phyloP scores from a whole-genome alignment of 805 yeast genomes.

The Candida tibetensis region DNA sequence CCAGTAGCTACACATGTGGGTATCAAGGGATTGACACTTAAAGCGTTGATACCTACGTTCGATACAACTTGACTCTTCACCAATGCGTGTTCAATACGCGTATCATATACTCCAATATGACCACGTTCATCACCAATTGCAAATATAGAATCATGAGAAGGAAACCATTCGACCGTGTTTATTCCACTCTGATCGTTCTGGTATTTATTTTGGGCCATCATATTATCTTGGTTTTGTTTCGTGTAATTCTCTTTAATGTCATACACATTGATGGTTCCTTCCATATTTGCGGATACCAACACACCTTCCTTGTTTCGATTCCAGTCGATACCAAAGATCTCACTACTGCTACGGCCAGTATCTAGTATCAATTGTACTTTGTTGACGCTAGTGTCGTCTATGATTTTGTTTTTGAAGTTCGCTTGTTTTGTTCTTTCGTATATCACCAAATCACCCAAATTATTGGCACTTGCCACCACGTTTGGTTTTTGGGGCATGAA shows the following conservation, averaged over 20 bases:
- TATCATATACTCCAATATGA: conserved; percentile 50
- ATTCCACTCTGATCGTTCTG: conserved; percentile 41
- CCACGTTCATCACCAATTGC: conserved; percentile 69
- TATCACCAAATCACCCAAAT: conserved; percentile 60
- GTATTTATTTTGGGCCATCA: conserved; percentile 1
- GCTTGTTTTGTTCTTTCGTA: conserved; percentile 83
- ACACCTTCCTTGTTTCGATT: conserved; percentile 59
- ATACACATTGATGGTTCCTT: conserved; percentile 64
- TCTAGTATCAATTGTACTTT: conserved; percentile 53
- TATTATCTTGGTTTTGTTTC: not conserved
- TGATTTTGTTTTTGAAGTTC: conserved; percentile 26
- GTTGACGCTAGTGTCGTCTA: conserved; percentile 26
- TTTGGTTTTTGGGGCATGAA: conserved; percentile 88
- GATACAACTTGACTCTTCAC: conserved; percentile 5
- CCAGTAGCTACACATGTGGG: conserved; percentile 65
- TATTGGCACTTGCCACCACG: conserved; percentile 67
- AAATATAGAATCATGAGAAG: conserved; percentile 57
- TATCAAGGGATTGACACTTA: conserved; percentile 59
- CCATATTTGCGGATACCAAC: conserved; percentile 59
- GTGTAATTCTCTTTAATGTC: conserved; percentile 51
- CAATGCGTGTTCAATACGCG: conserved; percentile 29
- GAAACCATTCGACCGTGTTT: conserved; percentile 72
- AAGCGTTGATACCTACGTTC: conserved; percentile 48
- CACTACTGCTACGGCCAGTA: conserved; percentile 33
- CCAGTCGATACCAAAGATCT: conserved; percentile 77